Evolutionary conservation across 257 asterid species (phyloP).

Genomic region (Plantago major): DNA sequence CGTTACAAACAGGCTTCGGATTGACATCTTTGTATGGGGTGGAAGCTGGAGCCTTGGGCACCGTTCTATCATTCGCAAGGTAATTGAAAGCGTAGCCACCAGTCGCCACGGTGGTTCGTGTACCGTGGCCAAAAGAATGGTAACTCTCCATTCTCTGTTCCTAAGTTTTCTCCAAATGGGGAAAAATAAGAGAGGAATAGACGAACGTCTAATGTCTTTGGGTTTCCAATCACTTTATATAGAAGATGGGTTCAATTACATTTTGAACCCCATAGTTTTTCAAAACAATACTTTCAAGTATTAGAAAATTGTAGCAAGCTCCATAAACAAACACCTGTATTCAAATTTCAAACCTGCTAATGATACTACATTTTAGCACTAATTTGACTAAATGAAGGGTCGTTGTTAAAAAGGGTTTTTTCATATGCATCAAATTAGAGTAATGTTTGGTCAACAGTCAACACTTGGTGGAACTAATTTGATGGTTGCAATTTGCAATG

Average conservation of each 20-base stretch:
- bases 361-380: too few relatives aligned
- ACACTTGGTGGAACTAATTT: too few relatives aligned
- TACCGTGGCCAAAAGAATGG: neutral
- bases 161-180: neutral
- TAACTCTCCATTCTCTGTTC: neutral
- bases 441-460: too few relatives aligned
- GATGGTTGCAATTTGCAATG: too few relatives aligned
- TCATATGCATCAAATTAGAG: too few relatives aligned
- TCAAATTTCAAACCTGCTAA: too few relatives aligned
- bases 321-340: neutral
- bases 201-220: constrained; percentile 15
- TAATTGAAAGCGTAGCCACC: neutral
- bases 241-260: neutral
- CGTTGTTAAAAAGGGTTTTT: too few relatives aligned
- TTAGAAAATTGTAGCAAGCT: neutral
- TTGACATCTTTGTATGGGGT: constrained; percentile 25
- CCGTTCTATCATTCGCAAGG: neutral
- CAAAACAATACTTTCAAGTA: neutral
- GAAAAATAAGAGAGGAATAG: constrained; percentile 12
- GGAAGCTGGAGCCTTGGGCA: neutral
- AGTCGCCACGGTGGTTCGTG: neutral
- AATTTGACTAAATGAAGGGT: too few relatives aligned
- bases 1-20: neutral
- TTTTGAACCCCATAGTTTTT: neutral
- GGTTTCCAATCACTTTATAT: neutral